Conservation (phyloP, 2,329 filamentous ascomycete genomes). For the Neurospora sp. region DNA sequence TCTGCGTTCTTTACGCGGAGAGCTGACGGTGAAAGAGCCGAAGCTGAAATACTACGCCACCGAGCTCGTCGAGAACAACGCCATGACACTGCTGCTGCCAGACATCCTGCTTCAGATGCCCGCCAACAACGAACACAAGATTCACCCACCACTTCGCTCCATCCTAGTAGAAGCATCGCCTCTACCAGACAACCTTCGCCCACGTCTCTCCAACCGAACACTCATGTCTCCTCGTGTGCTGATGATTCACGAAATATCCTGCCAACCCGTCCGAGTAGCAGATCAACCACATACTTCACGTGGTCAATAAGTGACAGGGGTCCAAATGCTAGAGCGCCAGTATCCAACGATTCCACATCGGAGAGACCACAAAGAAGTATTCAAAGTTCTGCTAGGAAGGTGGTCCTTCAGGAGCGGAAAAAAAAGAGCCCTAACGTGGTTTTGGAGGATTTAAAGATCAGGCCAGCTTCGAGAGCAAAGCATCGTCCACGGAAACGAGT, state of each 20-base stretch:
- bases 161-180: not conserved
- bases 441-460: not conserved
- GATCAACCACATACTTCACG: conserved; percentile 12
- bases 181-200: not conserved
- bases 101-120: not conserved
- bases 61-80: not conserved
- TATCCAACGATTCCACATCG: not conserved
- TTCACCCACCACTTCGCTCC: not conserved
- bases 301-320: conserved; percentile 14
- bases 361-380: not conserved
- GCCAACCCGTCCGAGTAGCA: not conserved
- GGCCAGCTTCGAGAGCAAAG: not conserved
- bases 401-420: not conserved
- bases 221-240: not conserved
- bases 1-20: conserved; percentile 25
- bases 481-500: not conserved
- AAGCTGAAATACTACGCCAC: not conserved
- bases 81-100: not conserved
- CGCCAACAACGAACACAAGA: not conserved
- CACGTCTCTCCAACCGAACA: not conserved
- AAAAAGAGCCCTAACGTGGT: not conserved
- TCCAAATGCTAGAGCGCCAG: not conserved
- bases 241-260: not conserved
- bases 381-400: not conserved
- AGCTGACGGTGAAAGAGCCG: not conserved